A percentile compares a stretch with the other conserved stretches of the same genome.
Conservation (phyloP, 495 filamentous ascomycete species). For the Penicillium salamii region DNA sequence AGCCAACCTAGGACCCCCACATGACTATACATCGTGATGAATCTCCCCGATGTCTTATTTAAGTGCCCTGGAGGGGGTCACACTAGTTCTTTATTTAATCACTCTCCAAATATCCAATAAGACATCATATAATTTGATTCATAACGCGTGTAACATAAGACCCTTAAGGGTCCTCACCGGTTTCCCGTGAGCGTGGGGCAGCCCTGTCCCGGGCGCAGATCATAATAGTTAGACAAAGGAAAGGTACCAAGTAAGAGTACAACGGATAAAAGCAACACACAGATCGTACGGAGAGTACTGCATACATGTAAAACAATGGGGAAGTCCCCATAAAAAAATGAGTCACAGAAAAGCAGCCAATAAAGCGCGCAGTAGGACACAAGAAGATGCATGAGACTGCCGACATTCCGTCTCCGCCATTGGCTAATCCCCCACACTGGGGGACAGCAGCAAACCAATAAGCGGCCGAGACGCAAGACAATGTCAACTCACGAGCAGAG, state of each 20-base stretch:
- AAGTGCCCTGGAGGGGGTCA: too few relatives aligned
- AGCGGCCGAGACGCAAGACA: too few relatives aligned
- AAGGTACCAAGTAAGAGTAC: not conserved
- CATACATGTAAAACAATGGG: not conserved
- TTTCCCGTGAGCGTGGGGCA: too few relatives aligned
- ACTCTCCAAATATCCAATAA: not conserved
- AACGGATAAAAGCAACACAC: too few relatives aligned
- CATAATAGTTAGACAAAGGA: not conserved
- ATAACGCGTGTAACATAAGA: not conserved
- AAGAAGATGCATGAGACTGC: constrained; percentile 13
- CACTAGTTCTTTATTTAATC: not conserved
- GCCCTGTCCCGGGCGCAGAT: not conserved
- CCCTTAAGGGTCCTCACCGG: too few relatives aligned
- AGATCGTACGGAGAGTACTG: too few relatives aligned
- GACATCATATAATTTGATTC: not conserved
- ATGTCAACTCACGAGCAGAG: too few relatives aligned
- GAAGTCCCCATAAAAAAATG: constrained; percentile 14
- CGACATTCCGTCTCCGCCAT: constrained; percentile 11
- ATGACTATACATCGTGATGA: not conserved
- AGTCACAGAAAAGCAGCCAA: constrained; percentile 19
- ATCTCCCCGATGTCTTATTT: not conserved
- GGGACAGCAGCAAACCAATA: not conserved
- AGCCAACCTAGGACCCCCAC: not conserved
- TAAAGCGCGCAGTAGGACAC: constrained; percentile 8
- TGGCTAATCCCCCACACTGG: constrained; percentile 19